Conservation (phyloP, 2,329 filamentous ascomycete genomes). For the Juglanconis oblonga region DNA sequence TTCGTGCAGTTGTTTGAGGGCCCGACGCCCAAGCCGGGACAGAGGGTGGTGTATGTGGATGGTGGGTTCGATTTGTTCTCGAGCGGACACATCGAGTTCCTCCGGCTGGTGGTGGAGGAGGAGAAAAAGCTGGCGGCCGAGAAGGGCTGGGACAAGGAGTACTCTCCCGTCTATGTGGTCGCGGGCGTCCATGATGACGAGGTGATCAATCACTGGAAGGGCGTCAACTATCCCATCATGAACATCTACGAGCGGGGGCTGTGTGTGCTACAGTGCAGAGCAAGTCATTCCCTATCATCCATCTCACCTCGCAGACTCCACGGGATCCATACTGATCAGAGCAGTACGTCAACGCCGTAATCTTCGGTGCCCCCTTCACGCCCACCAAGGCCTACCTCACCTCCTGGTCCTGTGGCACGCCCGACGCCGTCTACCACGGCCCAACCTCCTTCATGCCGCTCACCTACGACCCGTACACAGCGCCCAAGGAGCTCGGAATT, state of each 20-base stretch:
- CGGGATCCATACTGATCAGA: slow-evolving; percentile 17
- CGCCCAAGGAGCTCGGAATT: slow-evolving; percentile 77
- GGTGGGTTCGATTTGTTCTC: slow-evolving; percentile 97
- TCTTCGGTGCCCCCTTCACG: slow-evolving; percentile 88
- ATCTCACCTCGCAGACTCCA: slow-evolving; percentile 1
- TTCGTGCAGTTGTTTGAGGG: slow-evolving; percentile 71
- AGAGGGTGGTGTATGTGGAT: slow-evolving; percentile 90
- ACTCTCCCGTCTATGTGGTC: slow-evolving; percentile 81
- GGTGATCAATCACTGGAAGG: slow-evolving; percentile 95
- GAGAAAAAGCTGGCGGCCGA: slow-evolving; percentile 68
- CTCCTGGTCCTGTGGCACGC: slow-evolving; percentile 69
- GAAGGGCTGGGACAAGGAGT: slow-evolving; percentile 78
- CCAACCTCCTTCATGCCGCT: slow-evolving; percentile 85
- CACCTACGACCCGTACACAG: slow-evolving; percentile 77
- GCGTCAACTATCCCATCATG: slow-evolving; percentile 99
- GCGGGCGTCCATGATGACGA: slow-evolving; percentile 92
- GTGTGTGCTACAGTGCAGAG: slow-evolving; percentile 91
- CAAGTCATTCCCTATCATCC: slow-evolving; percentile 39
- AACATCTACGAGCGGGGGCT: slow-evolving; percentile 96
- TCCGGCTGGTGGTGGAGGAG: slow-evolving; percentile 69
- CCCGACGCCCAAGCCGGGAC: slow-evolving; percentile 68
- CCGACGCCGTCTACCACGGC: slow-evolving; percentile 89
- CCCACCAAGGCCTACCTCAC: slow-evolving; percentile 77
- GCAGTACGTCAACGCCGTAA: slow-evolving; percentile 80
- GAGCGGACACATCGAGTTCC: slow-evolving; percentile 93